Evolutionary conservation across 2,329 filamentous ascomycete species (phyloP), one percentile per base, ranked within the genome.

Genomic region (Exophiala sideris): DNA sequence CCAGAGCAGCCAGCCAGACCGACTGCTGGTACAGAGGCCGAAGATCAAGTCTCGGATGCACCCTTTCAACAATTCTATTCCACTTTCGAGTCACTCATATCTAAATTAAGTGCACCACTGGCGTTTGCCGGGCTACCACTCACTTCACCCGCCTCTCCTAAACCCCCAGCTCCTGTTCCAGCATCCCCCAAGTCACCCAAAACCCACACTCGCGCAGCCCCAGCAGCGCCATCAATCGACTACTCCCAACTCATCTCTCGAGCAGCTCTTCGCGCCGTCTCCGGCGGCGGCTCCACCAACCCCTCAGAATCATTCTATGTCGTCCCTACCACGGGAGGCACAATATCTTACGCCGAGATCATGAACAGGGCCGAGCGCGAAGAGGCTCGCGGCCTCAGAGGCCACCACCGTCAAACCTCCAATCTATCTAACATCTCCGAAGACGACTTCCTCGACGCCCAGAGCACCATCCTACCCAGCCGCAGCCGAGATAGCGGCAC

Each of bases 121-220:
- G 92, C 91, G 3, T 99, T 96, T 73, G 90, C 94, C 3, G 92
- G 92, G 1, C 80, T 99, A 7, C 94, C 94, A 0, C 78, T 99
- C 4, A 81, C 83, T 24, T 67, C 68, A 29, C 80, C 52, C 8
- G 20, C 49, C 39, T 40, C 48, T 14, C 32, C 46, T 10, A 54
- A 52, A 45, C 38, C 56, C 54, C 34, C 66, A 11, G 51, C 58
- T 18, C 9, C 51, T 32, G 11, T 44, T 21, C 29, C 45, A 24
- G 40, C 41, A 8, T 45, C 45, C 16, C 35, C 52, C 11, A 58
- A 52, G 39, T 36, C 48, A 18, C 50, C 56, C 29, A 58, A 52
- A 34, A 24, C 45, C 9, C 48, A 48, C 6, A 20, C 58, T 9
- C 56, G 45, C 3, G 35, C 60, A 21, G 40, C 54, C 3, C 54